Base-by-base conservation (phyloP, 495 filamentous ascomycete genomes). In the Extremus antarcticus region DNA sequence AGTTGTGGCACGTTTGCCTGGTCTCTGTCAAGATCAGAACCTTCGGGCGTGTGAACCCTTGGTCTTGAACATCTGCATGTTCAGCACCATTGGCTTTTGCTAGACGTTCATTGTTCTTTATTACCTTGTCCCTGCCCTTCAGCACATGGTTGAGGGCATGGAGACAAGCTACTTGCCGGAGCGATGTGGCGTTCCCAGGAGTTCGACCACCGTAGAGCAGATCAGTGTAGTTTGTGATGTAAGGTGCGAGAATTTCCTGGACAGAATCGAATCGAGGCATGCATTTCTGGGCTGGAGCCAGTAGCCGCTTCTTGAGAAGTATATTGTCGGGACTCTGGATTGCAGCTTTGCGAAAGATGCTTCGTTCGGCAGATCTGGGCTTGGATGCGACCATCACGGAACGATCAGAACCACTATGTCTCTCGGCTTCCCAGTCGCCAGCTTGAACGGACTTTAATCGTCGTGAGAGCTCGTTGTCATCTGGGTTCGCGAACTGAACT, bases 21-120 rank as follows among this genome's bases (percentile, higher is more conserved):
- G 92, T 97, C 1, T 92, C 91, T 8, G 95, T 70, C 39, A 98
- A 74, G 60, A 95, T 84, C 21, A 98, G 78, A 17, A 96, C 82
- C 63, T 95, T 96, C 7, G 94, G 92, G 1, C 92, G 77, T 0
- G 92, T 95, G 67, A 96, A 98, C 2, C 94, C 92, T 70, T 97
- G 92, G 66, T 97, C 94, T 43, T 90, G 81, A 24, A 89, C 73
- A 50, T 97, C 92, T 21, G 88, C 72, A 45, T 79, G 77, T 17
- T 70, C 73, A n/a, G 68, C 64, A 22, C 76, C 66, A 1, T 59
- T 60, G 9, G 65, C 64, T 53, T 77, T 76, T n/a, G 77, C 69
- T 11, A 94, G 72, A 51, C 82, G 85, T 20, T 83, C 79, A 62
- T 89, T 95, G 70, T 95, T 95, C 68, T 94, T 97, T 53, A 96